These are phyloP conservation scores for Effrenium voratum DNA, from an alignment of 73 alveolate genomes.

Conservation along the genomic window DNA sequence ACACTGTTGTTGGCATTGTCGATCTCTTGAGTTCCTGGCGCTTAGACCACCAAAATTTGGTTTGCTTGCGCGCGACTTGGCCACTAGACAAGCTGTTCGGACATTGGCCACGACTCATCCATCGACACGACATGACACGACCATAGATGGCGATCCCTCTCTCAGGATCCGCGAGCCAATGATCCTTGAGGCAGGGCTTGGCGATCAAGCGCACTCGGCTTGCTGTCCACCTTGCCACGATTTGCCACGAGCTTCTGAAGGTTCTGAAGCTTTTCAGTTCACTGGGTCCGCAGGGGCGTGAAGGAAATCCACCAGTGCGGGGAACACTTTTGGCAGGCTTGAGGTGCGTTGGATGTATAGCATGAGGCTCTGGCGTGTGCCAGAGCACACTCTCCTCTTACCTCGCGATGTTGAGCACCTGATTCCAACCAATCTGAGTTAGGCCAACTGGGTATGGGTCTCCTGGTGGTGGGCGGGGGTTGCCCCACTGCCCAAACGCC, in stretches of 20 bases:
- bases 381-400: neutral
- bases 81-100: neutral
- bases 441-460: neutral
- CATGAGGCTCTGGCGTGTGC: neutral
- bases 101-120: neutral
- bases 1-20: too few species aligned
- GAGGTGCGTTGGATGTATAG: neutral
- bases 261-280: neutral
- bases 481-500: neutral
- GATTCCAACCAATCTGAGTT: neutral
- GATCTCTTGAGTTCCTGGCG: too few species aligned
- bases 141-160: neutral
- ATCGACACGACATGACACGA: neutral
- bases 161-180: slow-evolving; percentile 85
- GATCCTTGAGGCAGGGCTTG: slow-evolving; percentile 93
- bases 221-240: neutral
- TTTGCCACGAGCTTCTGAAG: neutral
- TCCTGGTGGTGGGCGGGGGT: neutral
- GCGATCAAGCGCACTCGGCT: too few species aligned
- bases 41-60: too few species aligned
- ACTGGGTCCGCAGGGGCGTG: neutral
- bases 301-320: neutral
- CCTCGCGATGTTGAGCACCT: neutral
- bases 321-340: neutral
- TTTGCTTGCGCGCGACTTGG: too few species aligned